Evolutionary conservation across 352 stramenopile genomes (phyloP), one percentile per base, ranked within the genome.

Genomic region (Phytopythium ostracodes): DNA sequence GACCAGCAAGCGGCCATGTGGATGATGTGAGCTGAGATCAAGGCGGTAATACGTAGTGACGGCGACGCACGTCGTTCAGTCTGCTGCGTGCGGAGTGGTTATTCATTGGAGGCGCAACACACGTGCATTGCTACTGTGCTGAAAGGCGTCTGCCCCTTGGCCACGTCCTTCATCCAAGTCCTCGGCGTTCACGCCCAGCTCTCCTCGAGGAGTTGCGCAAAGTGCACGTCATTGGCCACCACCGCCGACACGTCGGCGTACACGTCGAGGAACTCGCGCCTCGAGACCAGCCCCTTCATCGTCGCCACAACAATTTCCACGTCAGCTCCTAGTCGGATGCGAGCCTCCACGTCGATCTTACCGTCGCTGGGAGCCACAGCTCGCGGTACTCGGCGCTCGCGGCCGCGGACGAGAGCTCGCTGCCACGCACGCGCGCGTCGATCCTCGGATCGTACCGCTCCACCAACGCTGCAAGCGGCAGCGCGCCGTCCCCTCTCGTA

Each of bases 231-330:
- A 40, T 75, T 75, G 1, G 66, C 71, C 29, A 94, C 53, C n/a
- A 74, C 79, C 35, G 71, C 70, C 15, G 85, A 87, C 10, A 94
- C 75, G 59, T 94, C 81, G 8, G 65, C 62, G 72, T 94, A 94
- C 29, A 91, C 76, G 10, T 92, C 79, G 11, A 86, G 40, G 58
- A 94, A 94, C 47, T 89, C 75, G 38, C 67, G 70, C 9, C 56
- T 56, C 50, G 31, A 56, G 0, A 56, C 31, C 6, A 36, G 31
- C 29, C 27, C 31, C 31, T 56, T 25, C 50, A 49, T 22, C 44
- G 44, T 10, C 31, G 58, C 2, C 51, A 31, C 22, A 25, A 43
- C 18, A 20, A 52, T 27, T 35, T 14, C 36, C 25, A 31, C 3
- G 62, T 57, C 24, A 60, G 72, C 31, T 53, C n/a, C n/a, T n/a